phyloP scores from a whole-genome alignment of 140 eudicot genomes.

The Anethum foeniculum region DNA sequence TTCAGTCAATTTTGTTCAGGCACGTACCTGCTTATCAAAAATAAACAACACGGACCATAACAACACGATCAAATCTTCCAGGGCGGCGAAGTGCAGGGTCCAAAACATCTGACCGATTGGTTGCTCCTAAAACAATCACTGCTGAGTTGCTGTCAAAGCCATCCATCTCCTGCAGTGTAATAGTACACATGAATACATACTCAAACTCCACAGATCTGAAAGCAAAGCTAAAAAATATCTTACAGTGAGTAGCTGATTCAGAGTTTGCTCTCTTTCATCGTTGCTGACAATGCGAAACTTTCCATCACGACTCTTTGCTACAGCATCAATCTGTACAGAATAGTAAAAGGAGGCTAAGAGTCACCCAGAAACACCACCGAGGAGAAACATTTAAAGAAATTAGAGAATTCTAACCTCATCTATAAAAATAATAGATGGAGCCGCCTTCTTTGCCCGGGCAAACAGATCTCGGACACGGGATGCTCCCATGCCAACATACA shows the following conservation, averaged over 20 bases:
- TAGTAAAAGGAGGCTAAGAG: constrained; percentile 10
- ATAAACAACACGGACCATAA: constrained; percentile 51
- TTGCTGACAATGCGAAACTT: constrained; percentile 89
- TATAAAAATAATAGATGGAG: constrained; percentile 92
- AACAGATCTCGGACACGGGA: constrained; percentile 96
- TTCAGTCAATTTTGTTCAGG: background rate
- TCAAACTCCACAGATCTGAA: background rate
- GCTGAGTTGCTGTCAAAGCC: constrained; percentile 98
- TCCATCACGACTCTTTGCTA: constrained; percentile 97
- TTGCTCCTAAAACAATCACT: constrained; percentile 97
- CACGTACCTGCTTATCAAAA: background rate
- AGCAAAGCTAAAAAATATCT: constrained; percentile 12
- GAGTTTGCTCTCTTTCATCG: constrained; percentile 94
- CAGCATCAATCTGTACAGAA: constrained; percentile 84
- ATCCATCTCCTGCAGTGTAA: constrained; percentile 84
- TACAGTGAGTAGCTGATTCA: constrained; percentile 94
- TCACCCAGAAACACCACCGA: background rate
- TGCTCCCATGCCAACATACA: constrained; percentile 99
- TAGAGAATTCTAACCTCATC: constrained; percentile 55
- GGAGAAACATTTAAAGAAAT: background rate
- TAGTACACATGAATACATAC: constrained; percentile 7
- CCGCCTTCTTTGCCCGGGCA: constrained; percentile 96
- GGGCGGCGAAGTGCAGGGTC: constrained; percentile 99
- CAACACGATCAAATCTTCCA: constrained; percentile 98
- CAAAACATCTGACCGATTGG: constrained; percentile 90